Evolutionary conservation across 129 eudicot genomes (phyloP), one percentile per base, ranked within the genome.

Genomic region (Arctium lappa): DNA sequence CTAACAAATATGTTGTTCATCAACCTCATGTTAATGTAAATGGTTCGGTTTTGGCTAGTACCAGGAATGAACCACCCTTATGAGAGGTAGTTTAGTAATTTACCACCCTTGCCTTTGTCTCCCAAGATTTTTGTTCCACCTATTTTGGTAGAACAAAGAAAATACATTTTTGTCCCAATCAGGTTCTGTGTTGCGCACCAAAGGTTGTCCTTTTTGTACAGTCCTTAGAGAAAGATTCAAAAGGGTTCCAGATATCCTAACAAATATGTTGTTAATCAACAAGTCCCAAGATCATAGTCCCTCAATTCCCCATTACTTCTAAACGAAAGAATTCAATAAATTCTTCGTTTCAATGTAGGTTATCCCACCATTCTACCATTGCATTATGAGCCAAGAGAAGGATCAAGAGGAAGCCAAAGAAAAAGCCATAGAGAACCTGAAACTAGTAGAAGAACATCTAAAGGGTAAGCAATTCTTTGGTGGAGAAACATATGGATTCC

Each of bases 391-490:
- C 30, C 69, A 83, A 66, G 89, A 76, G 46, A 68, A 88, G 42
- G 86, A 84, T 74, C 91, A 79, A 75, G 89, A 86, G 22, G 85
- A 88, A 39, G 88, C 88, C 6, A 72, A 65, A 7, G 82, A 5
- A 38, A 32, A 53, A 22, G 87, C 85, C 9, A 16, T 31, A 10
- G 76, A 76, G 46, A 75, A 86, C 77, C 81, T 89, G 56, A 81
- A 85, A 76, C 34, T 82, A 13, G 46, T 91, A 0, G 93, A 89
- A 80, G 81, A 86, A 42, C 84, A 78, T 29, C 86, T 89, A 0
- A 42, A 83, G 6, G 93, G 86, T 32, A 89, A 89, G 80, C 86
- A 84, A 80, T 91, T 79, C 85, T 89, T 91, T 11, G 84, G 86
- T 1, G 97, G 97, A 42, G 85, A 88, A 37, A 82, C 71, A 36